Base-by-base conservation (phyloP, 257 asterid genomes). In the Marsdenia floribunda region DNA sequence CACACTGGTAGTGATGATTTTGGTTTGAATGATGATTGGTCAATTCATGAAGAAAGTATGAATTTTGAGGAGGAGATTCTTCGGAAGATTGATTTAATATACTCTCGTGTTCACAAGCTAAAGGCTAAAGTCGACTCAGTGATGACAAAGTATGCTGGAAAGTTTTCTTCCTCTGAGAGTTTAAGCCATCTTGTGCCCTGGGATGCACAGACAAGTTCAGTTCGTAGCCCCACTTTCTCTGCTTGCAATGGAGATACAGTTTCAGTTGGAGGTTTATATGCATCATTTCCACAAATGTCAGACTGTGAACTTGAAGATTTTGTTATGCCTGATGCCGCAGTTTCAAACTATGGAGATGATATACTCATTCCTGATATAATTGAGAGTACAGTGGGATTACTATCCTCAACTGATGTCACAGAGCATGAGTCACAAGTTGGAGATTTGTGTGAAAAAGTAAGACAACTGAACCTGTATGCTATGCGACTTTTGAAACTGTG, bases 141-240 rank as follows among this genome's bases (percentile, higher is more conserved):
- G 47, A 83, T 86, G 88, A 78, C 80, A 49, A 89, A 90, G 75
- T 82, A 91, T 55, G 88, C 89, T 16, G 77, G 82, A 67, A 90
- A 84, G 84, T 89, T 93, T 82, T 91, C 97, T 82, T 94, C 98
- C 57, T 91, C 96, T 6, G 98, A 91, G 88, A 91, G 91, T 80
- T 84, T 91, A 82, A 86, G 84, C 84, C 90, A 90, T 73, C 90
- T 86, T 16, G 80, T 76, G 72, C 87, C 83, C 10, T 76, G 87
- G n/a, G 97, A 93, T 77, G 81, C 74, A 53, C 92, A 81, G 70
- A 89, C 83, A 7, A 86, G 90, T 84, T 88, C 89, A 75, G 76
- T 84, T 54, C 90, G 77, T 55, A 89, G 94, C 85, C 97, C 97
- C 55, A 91, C 88, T 14, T 86, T 86, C 76, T 93, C 97, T 21